These are phyloP conservation scores for Microbotryum intermedium DNA, from an alignment of 1,284 basidiomycete species.

Conservation along the genomic window DNA sequence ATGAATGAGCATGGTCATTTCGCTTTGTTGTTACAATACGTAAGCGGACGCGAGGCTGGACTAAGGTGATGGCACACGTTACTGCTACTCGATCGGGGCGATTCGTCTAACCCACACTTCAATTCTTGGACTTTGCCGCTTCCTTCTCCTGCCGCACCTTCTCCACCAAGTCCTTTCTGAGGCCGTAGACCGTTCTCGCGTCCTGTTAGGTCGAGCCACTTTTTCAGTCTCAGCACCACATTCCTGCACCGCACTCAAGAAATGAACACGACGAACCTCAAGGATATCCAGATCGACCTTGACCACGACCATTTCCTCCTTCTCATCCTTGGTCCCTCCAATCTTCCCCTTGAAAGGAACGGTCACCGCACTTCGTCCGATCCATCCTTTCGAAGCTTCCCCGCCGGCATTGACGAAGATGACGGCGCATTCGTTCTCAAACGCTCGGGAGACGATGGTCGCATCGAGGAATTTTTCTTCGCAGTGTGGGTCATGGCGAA, in stretches of 20 bases:
- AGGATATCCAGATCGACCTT: conserved; percentile 27
- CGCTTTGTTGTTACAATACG: no score
- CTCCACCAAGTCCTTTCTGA: conserved; percentile 20
- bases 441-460: conserved; percentile 27
- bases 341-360: conserved; percentile 31
- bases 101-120: no score
- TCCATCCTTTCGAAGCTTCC: conserved; percentile 18
- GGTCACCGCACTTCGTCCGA: conserved; percentile 26
- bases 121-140: no score
- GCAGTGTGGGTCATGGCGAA: conserved; percentile 10
- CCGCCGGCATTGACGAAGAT: conserved; percentile 28
- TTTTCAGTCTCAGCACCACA: background rate
- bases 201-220: conserved; percentile 12
- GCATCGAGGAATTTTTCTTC: conserved; percentile 26
- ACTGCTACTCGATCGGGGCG: no score
- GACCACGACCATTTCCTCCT: conserved; percentile 30
- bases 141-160: background rate
- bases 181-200: conserved; percentile 29
- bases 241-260: background rate
- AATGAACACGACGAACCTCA: background rate
- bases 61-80: no score
- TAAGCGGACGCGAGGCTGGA: no score
- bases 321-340: conserved; percentile 11
- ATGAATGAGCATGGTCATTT: no score
- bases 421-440: conserved; percentile 31